Percentiles rank a stretch among this genome's conserved stretches.
phyloP scores from a whole-genome alignment of 305 asterid species.

The Fraxinus paxiana region DNA sequence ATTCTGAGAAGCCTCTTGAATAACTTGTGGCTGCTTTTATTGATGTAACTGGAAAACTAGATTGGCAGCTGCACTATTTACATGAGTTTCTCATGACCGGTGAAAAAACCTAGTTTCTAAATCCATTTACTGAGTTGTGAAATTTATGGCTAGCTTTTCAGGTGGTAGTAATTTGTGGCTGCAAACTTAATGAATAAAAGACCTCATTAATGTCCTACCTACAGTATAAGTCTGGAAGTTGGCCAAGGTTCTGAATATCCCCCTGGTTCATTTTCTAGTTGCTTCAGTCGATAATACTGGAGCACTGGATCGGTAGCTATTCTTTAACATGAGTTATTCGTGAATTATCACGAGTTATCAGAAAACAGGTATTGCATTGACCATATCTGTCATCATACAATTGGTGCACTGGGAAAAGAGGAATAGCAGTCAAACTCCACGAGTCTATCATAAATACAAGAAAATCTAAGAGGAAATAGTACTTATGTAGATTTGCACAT shows the following conservation, averaged over 20 bases:
- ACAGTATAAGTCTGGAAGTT: background rate
- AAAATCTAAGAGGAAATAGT: background rate
- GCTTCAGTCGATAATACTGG: background rate
- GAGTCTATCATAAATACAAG: background rate
- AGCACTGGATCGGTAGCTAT: background rate
- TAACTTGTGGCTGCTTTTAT: background rate
- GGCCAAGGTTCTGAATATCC: background rate
- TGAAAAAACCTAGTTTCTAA: background rate
- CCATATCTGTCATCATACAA: background rate
- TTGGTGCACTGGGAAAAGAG: constrained; percentile 1
- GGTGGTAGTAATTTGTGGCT: background rate
- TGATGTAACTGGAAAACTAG: background rate
- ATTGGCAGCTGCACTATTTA: background rate
- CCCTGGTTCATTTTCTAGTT: background rate
- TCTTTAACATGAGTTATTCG: background rate
- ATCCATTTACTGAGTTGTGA: background rate
- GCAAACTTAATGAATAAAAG: background rate
- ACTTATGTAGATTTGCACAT: constrained; percentile 10
- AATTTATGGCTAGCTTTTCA: background rate
- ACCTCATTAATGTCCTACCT: background rate
- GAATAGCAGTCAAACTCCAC: constrained; percentile 16
- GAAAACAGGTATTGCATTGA: constrained; percentile 1
- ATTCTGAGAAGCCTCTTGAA: background rate
- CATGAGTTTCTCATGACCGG: constrained; percentile 7
- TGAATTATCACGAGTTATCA: background rate